These are phyloP conservation scores for Avena sativa DNA, from an alignment of 176 grass and related monocot species.

Conservation along the genomic window DNA sequence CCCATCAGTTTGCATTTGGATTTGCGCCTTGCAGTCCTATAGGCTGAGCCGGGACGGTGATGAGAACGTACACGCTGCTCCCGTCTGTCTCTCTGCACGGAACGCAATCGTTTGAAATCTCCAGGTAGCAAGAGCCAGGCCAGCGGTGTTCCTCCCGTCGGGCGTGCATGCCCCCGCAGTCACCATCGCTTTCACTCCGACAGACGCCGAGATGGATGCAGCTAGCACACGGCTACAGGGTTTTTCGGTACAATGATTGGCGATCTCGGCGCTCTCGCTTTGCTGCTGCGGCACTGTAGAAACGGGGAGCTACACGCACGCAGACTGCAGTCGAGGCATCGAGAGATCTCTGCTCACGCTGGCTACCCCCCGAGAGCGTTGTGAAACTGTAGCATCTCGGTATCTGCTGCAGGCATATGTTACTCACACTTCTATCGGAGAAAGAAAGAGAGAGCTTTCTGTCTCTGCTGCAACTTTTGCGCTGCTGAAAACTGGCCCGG, in stretches of 20 bases:
- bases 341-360: not conserved
- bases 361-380: not conserved
- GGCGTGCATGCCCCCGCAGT: no score
- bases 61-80: not conserved
- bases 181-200: no score
- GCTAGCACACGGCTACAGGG: not conserved
- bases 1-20: not conserved
- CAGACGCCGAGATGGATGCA: no score
- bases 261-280: not conserved
- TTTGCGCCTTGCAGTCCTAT: not conserved
- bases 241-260: constrained; percentile 45
- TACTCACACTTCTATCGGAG: not conserved
- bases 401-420: not conserved
- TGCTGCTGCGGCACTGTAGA: not conserved
- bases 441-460: not conserved
- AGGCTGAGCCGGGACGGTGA: not conserved
- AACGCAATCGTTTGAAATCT: constrained; percentile 39
- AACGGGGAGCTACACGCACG: not conserved
- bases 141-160: no score
- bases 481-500: not conserved
- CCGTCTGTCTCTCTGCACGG: not conserved
- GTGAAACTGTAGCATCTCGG: constrained; percentile 27
- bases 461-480: not conserved
- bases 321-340: not conserved
- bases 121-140: no score